These are phyloP conservation scores for Trichocladium uniseriatum DNA, from an alignment of 495 filamentous ascomycete species.

Conservation along the genomic window DNA sequence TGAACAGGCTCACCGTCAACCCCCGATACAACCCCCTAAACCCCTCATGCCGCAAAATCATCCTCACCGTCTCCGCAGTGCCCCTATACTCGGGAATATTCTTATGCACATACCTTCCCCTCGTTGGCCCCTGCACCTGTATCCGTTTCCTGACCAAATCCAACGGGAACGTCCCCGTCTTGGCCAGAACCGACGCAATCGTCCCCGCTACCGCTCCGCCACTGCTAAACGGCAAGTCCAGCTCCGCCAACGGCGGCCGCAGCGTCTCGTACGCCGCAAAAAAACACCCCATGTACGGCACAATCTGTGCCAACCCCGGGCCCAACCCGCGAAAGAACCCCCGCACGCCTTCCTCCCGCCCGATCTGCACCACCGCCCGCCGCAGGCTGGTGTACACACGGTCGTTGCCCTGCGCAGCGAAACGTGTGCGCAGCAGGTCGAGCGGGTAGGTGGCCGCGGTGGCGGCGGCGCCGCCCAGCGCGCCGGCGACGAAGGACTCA, in stretches of 20 bases:
- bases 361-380: constrained; percentile 61
- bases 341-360: constrained; percentile 55
- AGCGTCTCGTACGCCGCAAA: constrained; percentile 80
- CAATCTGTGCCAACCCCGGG: constrained; percentile 73
- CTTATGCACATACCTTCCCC: constrained; percentile 65
- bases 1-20: constrained; percentile 77
- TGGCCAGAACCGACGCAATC: constrained; percentile 66
- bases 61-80: constrained; percentile 51
- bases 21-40: constrained; percentile 77
- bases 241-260: constrained; percentile 38
- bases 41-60: constrained; percentile 66
- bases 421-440: constrained; percentile 86
- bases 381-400: constrained; percentile 63
- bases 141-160: constrained; percentile 87
- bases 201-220: constrained; percentile 77
- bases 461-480: constrained; percentile 66
- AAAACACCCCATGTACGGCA: constrained; percentile 95
- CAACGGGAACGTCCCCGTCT: constrained; percentile 87
- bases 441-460: constrained; percentile 85
- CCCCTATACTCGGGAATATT: constrained; percentile 79
- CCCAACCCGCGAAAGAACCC: constrained; percentile 84
- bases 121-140: constrained; percentile 89
- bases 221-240: constrained; percentile 62
- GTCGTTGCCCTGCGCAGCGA: constrained; percentile 87
- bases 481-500: constrained; percentile 70